Evolutionary conservation across 2,329 filamentous ascomycete genomes (phyloP), one percentile per base, ranked within the genome.

Genomic region (Aspergillus transmontanensis): DNA sequence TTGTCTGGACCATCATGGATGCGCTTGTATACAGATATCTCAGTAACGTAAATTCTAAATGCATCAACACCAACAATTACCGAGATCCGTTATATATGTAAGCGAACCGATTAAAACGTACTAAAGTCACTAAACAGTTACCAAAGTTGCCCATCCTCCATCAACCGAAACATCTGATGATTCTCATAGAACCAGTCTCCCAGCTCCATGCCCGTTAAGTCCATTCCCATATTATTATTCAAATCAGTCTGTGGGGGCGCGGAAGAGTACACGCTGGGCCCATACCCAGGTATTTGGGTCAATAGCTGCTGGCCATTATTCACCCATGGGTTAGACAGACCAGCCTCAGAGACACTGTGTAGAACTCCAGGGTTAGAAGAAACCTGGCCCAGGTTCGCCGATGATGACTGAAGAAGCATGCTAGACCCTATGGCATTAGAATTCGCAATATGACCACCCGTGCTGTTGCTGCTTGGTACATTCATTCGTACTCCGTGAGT

Each of bases 101-200:
- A 23, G 21, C n/a, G 21, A 46, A 23, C 10, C 11, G 9, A 16
- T 1, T 14, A 30, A 26, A 51, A 51, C 28, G 11, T 26, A 26
- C 39, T 9, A 19, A 32, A 32, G 19, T 9, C n/a, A 32, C 21
- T 14, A 34, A 3, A 51, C 16, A 26, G 16, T 10, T 28, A 51
- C 28, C 48, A 32, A n/a, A 51, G 16, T 12, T 51, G 28, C 9
- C 48, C 48, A 34, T 51, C 48, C 34, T 51, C 48, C 28, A 51
- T 34, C 48, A 51, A 34, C 19, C 48, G 48, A n/a, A 51, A 32
- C 48, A 51, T 51, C 48, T 51, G 48, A 21, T 51, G 28, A 32
- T 51, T 51, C 16, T 51, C 48, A 51, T 51, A 32, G n/a, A 51
- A 51, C 48, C 48, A 51, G 12, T 51, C 48, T 32, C 48, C 48